Percentiles rank a stretch among this genome's conserved stretches.
These are phyloP conservation scores for Globisporangium cylindrosporum DNA, from an alignment of 352 stramenopile species.

Conservation along the genomic window DNA sequence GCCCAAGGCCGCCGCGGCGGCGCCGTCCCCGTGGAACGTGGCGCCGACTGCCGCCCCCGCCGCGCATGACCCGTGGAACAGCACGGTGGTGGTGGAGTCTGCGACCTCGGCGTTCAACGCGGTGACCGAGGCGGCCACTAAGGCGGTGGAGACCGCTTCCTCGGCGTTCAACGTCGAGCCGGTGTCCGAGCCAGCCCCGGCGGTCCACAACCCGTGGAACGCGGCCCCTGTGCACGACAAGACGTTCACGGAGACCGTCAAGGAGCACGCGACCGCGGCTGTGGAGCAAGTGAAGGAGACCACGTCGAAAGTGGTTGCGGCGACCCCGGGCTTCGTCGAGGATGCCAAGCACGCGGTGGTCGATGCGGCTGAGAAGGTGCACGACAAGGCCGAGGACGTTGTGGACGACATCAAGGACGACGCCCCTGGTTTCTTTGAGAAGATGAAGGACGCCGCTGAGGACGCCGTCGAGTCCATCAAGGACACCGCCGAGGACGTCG, in stretches of 20 bases:
- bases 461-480: constrained; percentile 17
- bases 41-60: constrained; percentile 21
- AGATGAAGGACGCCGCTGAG: constrained; percentile 18
- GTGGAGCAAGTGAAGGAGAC: constrained; percentile 18
- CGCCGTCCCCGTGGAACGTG: constrained; percentile 57
- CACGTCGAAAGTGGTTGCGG: constrained; percentile 13
- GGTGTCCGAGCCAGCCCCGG: neutral
- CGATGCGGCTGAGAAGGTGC: constrained; percentile 4
- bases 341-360: constrained; percentile 21
- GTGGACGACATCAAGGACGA: constrained; percentile 22
- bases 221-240: constrained; percentile 26
- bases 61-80: constrained; percentile 50
- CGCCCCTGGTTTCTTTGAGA: neutral
- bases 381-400: constrained; percentile 21
- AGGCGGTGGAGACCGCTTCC: constrained; percentile 12
- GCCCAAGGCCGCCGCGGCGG: constrained; percentile 14
- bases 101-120: constrained; percentile 9
- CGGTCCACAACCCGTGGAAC: constrained; percentile 37
- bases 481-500: constrained; percentile 10
- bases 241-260: constrained; percentile 20
- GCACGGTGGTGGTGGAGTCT: constrained; percentile 24
- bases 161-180: constrained; percentile 34
- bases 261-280: constrained; percentile 14
- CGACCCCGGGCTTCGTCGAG: constrained; percentile 20
- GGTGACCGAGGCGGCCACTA: constrained; percentile 21